Evolutionary conservation across 495 filamentous ascomycete species (phyloP).

Genomic region (Podospora appendiculata): DNA sequence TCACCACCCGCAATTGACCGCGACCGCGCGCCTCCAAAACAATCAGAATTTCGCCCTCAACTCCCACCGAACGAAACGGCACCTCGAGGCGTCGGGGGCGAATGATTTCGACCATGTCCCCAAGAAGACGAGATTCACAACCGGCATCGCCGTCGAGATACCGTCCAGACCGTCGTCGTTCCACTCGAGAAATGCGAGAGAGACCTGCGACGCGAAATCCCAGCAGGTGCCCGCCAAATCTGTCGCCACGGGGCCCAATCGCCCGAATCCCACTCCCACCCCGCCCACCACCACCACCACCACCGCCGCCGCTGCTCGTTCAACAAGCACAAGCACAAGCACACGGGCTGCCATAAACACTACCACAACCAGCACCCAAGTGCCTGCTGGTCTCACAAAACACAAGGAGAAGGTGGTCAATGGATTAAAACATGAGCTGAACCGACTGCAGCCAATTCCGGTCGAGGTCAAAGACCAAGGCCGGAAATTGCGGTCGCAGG

Average conservation of each 20-base stretch:
- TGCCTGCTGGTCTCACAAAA: conserved; percentile 24
- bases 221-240: conserved; percentile 21
- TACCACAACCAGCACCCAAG: conserved; percentile 11
- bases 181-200: conserved; percentile 15
- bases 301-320: conserved; percentile 15
- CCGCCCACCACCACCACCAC: conserved; percentile 10
- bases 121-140: conserved; percentile 17
- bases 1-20: conserved; percentile 10
- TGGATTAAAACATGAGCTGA: conserved; percentile 46
- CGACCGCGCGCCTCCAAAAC: conserved; percentile 9
- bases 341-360: conserved; percentile 5
- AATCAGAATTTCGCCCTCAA: conserved; percentile 6
- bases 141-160: conserved; percentile 34
- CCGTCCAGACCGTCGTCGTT: conserved; percentile 21
- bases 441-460: conserved; percentile 30
- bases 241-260: conserved; percentile 18
- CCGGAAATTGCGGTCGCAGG: conserved; percentile 49
- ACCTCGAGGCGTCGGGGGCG: conserved; percentile 6
- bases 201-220: conserved; percentile 26
- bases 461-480: conserved; percentile 36
- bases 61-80: conserved; percentile 17
- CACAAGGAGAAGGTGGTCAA: conserved; percentile 42
- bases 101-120: conserved; percentile 10
- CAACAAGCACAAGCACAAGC: conserved; percentile 12
- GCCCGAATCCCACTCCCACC: conserved; percentile 10